Evolutionary conservation across 2,329 filamentous ascomycete species (phyloP), one percentile per base, ranked within the genome.

Genomic region (Cadophora sp.): DNA sequence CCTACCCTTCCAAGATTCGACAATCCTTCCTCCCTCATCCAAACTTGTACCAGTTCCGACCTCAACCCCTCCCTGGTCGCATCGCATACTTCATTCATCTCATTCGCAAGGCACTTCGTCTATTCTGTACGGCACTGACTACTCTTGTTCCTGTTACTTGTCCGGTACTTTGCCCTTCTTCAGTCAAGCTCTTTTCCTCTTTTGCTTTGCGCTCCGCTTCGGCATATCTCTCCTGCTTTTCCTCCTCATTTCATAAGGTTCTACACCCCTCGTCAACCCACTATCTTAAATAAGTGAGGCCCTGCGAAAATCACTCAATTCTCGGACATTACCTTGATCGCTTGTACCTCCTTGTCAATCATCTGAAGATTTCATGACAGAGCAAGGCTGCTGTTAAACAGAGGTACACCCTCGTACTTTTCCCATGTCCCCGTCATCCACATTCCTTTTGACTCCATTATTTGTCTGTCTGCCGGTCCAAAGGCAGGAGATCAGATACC

Each of bases 331-430:
- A 68, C 71, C 70, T 67, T 70, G 43, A 64, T 73, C 71, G 71
- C 71, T 74, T 75, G 70, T 66, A 61, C 62, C 65, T 70, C 59
- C 63, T 68, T 56, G 60, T 71, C 67, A 24, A 48, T 71, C 67
- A 64, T 72, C 73, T 71, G 67, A 73, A 72, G 63, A 71, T 73
- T 73, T 68, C 64, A 70, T 73, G 73, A 74, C 72, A 71, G 71
- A 72, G 70, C 74, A 73, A 75, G 74, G 74, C 72, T 66, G 72
- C 70, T 74, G 70, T 75, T 73, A 73, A 71, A 74, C 72, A 71
- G 74, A 76, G 75, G 72, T 75, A 76, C 64, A 75, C 73, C 74
- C 75, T 74, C 75, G 72, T 68, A 59, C 70, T 72, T 62, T 62
- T 74, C 71, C 71, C 72, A 71, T 72, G 69, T 74, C 71, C 67